Percentiles rank a stretch among this genome's conserved stretches.
Conservation (phyloP, 176 grass and related monocot species). For the Oryza officinalis region DNA sequence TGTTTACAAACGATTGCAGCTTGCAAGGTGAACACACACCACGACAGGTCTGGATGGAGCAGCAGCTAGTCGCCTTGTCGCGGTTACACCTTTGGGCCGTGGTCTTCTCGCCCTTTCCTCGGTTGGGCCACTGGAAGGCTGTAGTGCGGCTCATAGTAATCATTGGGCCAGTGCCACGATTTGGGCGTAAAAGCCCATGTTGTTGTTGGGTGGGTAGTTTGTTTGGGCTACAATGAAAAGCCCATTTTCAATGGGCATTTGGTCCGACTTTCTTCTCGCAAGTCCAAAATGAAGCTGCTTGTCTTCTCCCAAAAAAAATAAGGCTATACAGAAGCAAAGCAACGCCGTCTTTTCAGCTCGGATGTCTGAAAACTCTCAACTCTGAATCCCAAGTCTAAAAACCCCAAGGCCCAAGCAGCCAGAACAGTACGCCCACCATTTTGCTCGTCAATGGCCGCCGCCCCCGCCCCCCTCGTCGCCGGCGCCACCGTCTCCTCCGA, state of each 20-base stretch:
- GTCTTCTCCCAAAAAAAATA: not conserved
- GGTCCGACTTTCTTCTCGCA: no score
- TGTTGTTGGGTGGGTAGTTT: no score
- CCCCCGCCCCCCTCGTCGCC: not conserved
- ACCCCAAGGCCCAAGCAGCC: not conserved
- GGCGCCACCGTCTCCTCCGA: slow-evolving; percentile 4
- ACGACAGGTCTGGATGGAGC: no score
- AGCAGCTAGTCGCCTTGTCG: no score
- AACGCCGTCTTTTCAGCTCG: not conserved
- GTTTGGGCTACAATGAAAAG: not conserved
- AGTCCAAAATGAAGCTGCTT: no score
- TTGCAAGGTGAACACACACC: no score
- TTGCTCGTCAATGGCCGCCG: slow-evolving; percentile 4
- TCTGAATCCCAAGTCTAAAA: not conserved
- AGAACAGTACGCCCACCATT: not conserved
- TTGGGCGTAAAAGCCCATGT: no score
- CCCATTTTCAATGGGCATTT: no score
- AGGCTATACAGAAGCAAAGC: not conserved
- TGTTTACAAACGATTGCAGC: not conserved
- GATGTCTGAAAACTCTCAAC: not conserved
- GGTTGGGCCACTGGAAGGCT: no score
- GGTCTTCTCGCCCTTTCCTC: no score
- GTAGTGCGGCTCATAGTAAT: no score
- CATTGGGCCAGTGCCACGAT: not conserved
- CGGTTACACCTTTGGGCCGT: no score